A percentile compares a stretch with the other conserved stretches of the same genome.
These are phyloP conservation scores for Naganishia friedmannii DNA, from an alignment of 768 basidiomycete genomes.

Conservation along the genomic window DNA sequence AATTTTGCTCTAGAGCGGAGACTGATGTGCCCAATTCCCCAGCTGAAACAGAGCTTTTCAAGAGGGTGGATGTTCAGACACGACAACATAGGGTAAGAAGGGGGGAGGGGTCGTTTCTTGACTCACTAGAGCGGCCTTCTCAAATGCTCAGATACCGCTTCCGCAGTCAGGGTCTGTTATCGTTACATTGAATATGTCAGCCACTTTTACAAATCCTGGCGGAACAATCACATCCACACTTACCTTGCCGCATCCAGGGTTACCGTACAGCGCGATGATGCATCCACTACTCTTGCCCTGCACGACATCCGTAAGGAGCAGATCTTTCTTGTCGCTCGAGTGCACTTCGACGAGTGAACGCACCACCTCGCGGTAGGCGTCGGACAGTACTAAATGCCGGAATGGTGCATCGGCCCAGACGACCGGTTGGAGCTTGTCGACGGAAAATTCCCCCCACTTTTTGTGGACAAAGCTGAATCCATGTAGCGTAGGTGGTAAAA, in stretches of 20 bases:
- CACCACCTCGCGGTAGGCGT: background rate
- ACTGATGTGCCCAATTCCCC: conserved; percentile 11
- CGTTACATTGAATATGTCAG: background rate
- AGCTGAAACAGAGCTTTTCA: background rate
- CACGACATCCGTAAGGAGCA: background rate
- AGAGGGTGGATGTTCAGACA: background rate
- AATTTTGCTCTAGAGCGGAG: conserved; percentile 4
- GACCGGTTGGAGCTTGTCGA: background rate
- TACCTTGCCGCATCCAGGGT: conserved; percentile 8
- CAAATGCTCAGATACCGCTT: conserved; percentile 10
- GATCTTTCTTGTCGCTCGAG: conserved; percentile 16
- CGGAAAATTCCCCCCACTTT: conserved; percentile 3
- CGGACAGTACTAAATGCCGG: background rate
- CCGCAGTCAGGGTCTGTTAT: background rate
- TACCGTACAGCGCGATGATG: conserved; percentile 1
- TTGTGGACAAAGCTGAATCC: conserved; percentile 12
- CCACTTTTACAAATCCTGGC: background rate
- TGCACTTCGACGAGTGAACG: conserved; percentile 11
- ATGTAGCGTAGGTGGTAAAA: background rate
- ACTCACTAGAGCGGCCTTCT: conserved; percentile 10
- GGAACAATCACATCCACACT: background rate
- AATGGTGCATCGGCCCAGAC: background rate
- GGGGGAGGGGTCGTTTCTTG: background rate
- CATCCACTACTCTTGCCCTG: conserved; percentile 4
- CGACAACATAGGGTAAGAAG: background rate